Evolutionary conservation across 768 basidiomycete genomes (phyloP).

Genomic region (Tylopilus cervinicoccineus): DNA sequence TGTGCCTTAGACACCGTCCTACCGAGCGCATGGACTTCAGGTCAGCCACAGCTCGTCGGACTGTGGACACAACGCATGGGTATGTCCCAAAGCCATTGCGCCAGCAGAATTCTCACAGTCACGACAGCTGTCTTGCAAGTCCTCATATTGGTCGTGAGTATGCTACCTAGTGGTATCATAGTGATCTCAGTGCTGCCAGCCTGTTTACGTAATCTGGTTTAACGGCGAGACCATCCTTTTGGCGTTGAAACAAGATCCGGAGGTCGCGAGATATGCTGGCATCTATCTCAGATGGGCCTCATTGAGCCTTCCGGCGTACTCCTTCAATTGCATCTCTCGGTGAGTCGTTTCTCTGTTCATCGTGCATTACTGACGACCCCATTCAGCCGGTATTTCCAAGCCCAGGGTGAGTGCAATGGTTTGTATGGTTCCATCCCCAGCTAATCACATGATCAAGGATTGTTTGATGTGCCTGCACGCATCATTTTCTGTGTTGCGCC

Average conservation of each 20-base stretch:
- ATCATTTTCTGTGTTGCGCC: slow-evolving; percentile 82
- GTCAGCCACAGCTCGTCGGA: slow-evolving; percentile 79
- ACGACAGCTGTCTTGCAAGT: slow-evolving; percentile 16
- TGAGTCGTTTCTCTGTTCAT: slow-evolving; percentile 4
- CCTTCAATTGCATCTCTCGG: slow-evolving; percentile 52
- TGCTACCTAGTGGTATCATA: not conserved
- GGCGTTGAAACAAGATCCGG: slow-evolving; percentile 69
- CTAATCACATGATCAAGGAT: slow-evolving; percentile 38
- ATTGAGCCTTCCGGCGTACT: slow-evolving; percentile 73
- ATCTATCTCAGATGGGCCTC: slow-evolving; percentile 69
- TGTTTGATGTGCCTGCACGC: slow-evolving; percentile 83
- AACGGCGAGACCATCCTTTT: slow-evolving; percentile 78
- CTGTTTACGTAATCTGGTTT: slow-evolving; percentile 71
- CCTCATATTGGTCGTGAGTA: slow-evolving; percentile 51
- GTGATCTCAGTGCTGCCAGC: slow-evolving; percentile 22
- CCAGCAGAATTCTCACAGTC: not conserved
- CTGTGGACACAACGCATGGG: slow-evolving; percentile 90
- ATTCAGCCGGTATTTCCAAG: slow-evolving; percentile 57
- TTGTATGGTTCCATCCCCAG: slow-evolving; percentile 15
- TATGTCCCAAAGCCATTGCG: slow-evolving; percentile 22
- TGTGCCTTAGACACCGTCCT: slow-evolving; percentile 90
- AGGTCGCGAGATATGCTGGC: slow-evolving; percentile 72
- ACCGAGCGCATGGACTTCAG: slow-evolving; percentile 91
- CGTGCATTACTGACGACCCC: slow-evolving; percentile 45
- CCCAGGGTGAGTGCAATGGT: slow-evolving; percentile 57